Evolutionary conservation across 2,329 filamentous ascomycete species (phyloP), one percentile per base, ranked within the genome.

Genomic region (Diplodia mutila): DNA sequence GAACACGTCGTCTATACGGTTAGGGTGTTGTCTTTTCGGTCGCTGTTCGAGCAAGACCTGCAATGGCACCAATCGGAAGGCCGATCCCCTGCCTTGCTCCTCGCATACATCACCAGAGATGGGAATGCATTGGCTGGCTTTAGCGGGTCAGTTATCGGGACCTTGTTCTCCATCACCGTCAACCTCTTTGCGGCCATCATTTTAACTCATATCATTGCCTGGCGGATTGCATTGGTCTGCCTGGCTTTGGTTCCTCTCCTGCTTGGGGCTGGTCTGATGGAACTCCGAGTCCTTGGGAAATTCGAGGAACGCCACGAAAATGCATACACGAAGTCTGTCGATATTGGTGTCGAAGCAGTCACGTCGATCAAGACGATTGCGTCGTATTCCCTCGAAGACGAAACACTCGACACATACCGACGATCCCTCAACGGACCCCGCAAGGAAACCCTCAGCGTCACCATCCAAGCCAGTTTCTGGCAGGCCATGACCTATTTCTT

Each of bases 191-290:
- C 85, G 0, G 89, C 88, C 1, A 88, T 92, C 65, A 86, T 90
- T 32, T 74, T 93, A 9, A 87, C 90, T 0, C 89, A 91, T 69
- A 87, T 92, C 54, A 82, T 93, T 55, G 89, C 89, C 2, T 93
- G 91, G 91, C 90, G 87, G 73, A 91, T 93, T 69, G 90, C 90
- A 0, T 78, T 93, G 14, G 90, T 93, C 4, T 90, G 89, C 66
- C 81, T 93, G 4, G 85, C 90, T 0, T 83, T 87, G 6, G 87
- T 93, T 0, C 91, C 91, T 0, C 78, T 93, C 12, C 84, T 92
- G 6, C 82, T 93, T 0, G 88, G 87, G 1, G 85, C 90, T 0
- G 90, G 91, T 0, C 85, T 91, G 69, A 87, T 93, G 85, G 86
- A 91, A 70, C 82, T 93, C 18, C 84, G 84, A 0, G 84, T 88